Percentiles rank a stretch among this genome's conserved stretches.
These are phyloP conservation scores for Arctium lappa DNA, from an alignment of 129 eudicot species.

Conservation along the genomic window DNA sequence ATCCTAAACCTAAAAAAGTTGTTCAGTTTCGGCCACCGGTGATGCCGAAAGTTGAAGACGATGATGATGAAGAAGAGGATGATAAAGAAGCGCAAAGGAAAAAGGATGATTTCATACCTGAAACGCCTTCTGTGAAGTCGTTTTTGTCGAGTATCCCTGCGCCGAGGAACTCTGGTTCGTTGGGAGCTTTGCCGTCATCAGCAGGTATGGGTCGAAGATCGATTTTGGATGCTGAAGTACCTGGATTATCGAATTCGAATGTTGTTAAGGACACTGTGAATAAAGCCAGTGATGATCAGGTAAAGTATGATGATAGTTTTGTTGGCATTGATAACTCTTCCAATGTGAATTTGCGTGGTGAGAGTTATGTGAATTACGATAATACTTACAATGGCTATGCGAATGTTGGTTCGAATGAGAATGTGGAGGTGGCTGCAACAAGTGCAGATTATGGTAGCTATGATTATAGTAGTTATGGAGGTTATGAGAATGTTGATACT, in stretches of 20 bases:
- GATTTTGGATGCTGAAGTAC: slow-evolving; percentile 44
- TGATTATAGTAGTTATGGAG: slow-evolving; percentile 36
- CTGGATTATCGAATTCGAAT: slow-evolving; percentile 19
- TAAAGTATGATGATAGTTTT: neutral
- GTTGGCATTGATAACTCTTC: slow-evolving; percentile 4
- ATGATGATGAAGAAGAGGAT: slow-evolving; percentile 30
- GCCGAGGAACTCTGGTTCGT: slow-evolving; percentile 55
- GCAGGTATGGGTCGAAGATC: slow-evolving; percentile 57
- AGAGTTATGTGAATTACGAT: neutral
- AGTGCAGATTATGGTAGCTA: slow-evolving; percentile 32
- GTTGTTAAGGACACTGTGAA: neutral
- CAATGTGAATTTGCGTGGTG: neutral
- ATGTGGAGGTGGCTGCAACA: slow-evolving; percentile 18
- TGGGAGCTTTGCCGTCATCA: slow-evolving; percentile 54
- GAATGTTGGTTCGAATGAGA: neutral
- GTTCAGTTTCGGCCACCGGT: slow-evolving; percentile 77
- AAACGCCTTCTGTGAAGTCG: slow-evolving; percentile 51
- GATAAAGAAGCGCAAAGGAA: slow-evolving; percentile 34
- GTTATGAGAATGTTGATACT: slow-evolving; percentile 29
- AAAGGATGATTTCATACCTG: slow-evolving; percentile 17
- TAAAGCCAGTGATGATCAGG: neutral
- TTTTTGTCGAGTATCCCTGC: slow-evolving; percentile 73
- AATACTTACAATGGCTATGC: slow-evolving; percentile 7
- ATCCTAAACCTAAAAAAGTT: slow-evolving; percentile 44
- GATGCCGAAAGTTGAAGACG: neutral